phyloP scores from a whole-genome alignment of 2,329 filamentous ascomycete genomes.

The Monosporascus cannonballus region DNA sequence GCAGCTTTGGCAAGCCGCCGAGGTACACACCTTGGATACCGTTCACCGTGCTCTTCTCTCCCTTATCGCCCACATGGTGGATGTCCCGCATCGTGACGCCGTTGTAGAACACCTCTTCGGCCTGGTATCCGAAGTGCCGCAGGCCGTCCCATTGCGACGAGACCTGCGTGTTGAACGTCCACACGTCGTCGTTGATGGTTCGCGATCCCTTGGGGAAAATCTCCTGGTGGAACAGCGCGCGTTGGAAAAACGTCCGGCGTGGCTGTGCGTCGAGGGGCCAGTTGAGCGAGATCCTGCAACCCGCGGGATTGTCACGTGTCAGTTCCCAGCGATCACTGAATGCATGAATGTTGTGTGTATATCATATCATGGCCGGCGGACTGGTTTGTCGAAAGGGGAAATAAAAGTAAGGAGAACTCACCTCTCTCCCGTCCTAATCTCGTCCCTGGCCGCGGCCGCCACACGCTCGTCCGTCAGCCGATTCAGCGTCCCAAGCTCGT shows the following conservation, averaged over 20 bases:
- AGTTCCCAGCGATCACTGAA: neutral
- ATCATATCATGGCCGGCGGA: neutral
- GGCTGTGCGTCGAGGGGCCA: slow-evolving; percentile 51
- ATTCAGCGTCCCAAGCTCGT: slow-evolving; percentile 56
- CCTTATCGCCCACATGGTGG: slow-evolving; percentile 24
- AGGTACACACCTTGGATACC: slow-evolving; percentile 30
- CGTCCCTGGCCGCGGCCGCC: slow-evolving; percentile 39
- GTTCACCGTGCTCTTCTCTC: slow-evolving; percentile 29
- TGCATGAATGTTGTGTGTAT: neutral
- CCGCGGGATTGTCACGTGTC: neutral
- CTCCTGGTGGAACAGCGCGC: slow-evolving; percentile 48
- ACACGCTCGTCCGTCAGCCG: slow-evolving; percentile 50
- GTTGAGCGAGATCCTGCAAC: slow-evolving; percentile 48
- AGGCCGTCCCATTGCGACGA: slow-evolving; percentile 54
- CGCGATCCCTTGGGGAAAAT: slow-evolving; percentile 45
- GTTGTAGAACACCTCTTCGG: slow-evolving; percentile 32
- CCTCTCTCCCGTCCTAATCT: slow-evolving; percentile 50
- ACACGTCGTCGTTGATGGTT: slow-evolving; percentile 54
- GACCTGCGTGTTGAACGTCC: slow-evolving; percentile 52
- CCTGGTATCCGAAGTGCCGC: slow-evolving; percentile 44
- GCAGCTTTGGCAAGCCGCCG: too few species aligned
- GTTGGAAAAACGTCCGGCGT: slow-evolving; percentile 47
- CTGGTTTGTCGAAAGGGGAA: neutral
- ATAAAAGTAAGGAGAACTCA: slow-evolving; percentile 13
- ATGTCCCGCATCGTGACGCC: slow-evolving; percentile 34